Base-by-base conservation (phyloP, 768 basidiomycete species). In the Termitomyces eurrhizus region DNA sequence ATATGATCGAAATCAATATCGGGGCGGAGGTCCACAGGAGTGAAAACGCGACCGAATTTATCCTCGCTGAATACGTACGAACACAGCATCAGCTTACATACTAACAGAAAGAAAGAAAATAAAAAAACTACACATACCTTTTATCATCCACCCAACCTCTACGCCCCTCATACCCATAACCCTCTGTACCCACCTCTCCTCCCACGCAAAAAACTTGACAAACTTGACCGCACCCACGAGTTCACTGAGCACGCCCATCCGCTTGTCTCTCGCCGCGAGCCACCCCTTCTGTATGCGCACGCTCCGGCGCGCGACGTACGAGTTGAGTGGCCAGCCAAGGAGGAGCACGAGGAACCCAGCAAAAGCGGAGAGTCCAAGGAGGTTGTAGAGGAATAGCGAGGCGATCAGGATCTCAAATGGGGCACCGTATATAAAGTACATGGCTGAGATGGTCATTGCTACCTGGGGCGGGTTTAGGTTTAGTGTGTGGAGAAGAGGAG, bases 141-240 rank as follows among this genome's bases (percentile, higher is more conserved):
- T 88, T 59, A 90, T 72, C 80, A 93, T 80, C 88, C 91, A 92
- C 57, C 80, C 74, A 73, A 95, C 79, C 75, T 95, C 94, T 14
- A 74, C 73, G 45, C 80, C 80, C 61, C 93, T 78, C 2, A 89
- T 83, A 46, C 87, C 85, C 58, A 86, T 67, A 0, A 80, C 85
- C 13, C 85, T 79, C 32, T 80, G 72, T 46, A 90, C 88, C 92
- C 92, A 93, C 13, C 83, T 80, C 45, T 86, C 80, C 64, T 90
- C 89, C 82, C 90, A 92, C 1, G 89, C 89, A 62, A 92, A 92
- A 77, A 92, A 90, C 71, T 92, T 90, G 77, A 90, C 86, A 67
- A 90, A 89, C 71, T 89, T 89, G 58, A 88, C 86, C 4, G 86
- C 84, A 26, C 83, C 82, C 62, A 93, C 87, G 24, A 93, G 74